Percentiles rank a stretch among this genome's conserved stretches.
Conservation (phyloP, 768 basidiomycete genomes). For the Filobasidium floriforme region DNA sequence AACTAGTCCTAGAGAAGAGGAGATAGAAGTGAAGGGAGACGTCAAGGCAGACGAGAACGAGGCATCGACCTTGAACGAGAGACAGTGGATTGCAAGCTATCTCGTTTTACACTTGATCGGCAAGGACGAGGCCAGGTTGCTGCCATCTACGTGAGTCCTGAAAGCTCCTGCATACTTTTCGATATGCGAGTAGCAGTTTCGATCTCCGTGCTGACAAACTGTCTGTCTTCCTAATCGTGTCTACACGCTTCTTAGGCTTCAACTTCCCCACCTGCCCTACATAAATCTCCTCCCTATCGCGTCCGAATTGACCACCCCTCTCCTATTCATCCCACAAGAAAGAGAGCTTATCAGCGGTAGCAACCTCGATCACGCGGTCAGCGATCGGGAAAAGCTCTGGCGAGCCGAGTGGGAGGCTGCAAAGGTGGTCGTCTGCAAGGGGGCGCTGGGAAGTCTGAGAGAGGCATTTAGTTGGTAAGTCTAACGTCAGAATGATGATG, state of each 20-base stretch:
- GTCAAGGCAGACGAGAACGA: no score
- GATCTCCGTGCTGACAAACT: not conserved
- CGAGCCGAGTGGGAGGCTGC: constrained; percentile 59
- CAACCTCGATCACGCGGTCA: constrained; percentile 69
- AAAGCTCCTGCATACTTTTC: no score
- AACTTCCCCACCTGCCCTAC: constrained; percentile 52
- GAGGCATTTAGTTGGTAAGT: constrained; percentile 62
- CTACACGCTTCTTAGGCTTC: not conserved
- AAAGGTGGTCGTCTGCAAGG: constrained; percentile 44
- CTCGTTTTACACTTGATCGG: constrained; percentile 13
- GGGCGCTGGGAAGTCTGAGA: constrained; percentile 47
- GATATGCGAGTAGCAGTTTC: no score
- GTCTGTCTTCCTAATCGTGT: not conserved
- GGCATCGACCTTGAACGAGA: constrained; percentile 8
- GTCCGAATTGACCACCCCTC: constrained; percentile 58
- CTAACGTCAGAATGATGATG: not conserved
- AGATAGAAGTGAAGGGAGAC: not conserved
- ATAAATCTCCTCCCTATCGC: constrained; percentile 58
- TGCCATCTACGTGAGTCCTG: not conserved
- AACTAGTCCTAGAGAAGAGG: not conserved
- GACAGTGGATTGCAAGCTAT: constrained; percentile 17
- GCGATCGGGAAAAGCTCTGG: constrained; percentile 61
- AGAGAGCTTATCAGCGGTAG: constrained; percentile 63
- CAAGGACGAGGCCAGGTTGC: constrained; percentile 1
- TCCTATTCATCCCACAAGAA: constrained; percentile 63